Evolutionary conservation across 2,329 filamentous ascomycete genomes (phyloP), one percentile per base, ranked within the genome.

Genomic region (Talaromyces sp.): DNA sequence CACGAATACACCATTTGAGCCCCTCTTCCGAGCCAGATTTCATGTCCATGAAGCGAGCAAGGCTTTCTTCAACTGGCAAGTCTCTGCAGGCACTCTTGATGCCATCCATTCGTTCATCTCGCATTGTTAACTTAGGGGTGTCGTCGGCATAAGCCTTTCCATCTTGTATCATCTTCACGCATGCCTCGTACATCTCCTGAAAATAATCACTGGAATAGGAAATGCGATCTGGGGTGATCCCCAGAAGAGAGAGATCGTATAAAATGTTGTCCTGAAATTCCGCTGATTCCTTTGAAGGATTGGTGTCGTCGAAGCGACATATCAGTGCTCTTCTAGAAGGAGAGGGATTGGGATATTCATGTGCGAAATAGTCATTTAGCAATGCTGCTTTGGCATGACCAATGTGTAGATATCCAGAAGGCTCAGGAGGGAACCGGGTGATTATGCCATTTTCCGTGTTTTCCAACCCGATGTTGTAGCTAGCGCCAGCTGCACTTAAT

Each of bases 111-210:
- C 40, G 19, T 13, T 46, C 41, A 13, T 45, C 71, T 89, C 97
- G 94, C 40, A 39, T 86, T 87, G 78, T 95, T 89, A 72, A 91
- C 89, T 54, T 90, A 84, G 1, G 94, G 97, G n/a, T n/a, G 68
- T 97, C 91, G 71, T 99, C 94, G 60, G 93, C 91, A 66, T 97
- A 97, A 5, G 93, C 94, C 63, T 91, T 84, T 4, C 92, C 93
- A 62, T 88, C 84, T 70, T 88, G n/a, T n/a, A n/a, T n/a, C n/a
- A n/a, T n/a, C n/a, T n/a, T n/a, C n/a, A n/a, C n/a, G n/a, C n/a
- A n/a, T n/a, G n/a, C n/a, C n/a, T n/a, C n/a, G n/a, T n/a, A n/a
- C n/a, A n/a, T n/a, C n/a, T n/a, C n/a, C n/a, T n/a, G n/a, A n/a
- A n/a, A n/a, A n/a, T n/a, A n/a, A n/a, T n/a, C n/a, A n/a, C n/a